A percentile compares a stretch with the other conserved stretches of the same genome.
Conservation (phyloP, 2,329 filamentous ascomycete species). For the Aspergillus candidus region DNA sequence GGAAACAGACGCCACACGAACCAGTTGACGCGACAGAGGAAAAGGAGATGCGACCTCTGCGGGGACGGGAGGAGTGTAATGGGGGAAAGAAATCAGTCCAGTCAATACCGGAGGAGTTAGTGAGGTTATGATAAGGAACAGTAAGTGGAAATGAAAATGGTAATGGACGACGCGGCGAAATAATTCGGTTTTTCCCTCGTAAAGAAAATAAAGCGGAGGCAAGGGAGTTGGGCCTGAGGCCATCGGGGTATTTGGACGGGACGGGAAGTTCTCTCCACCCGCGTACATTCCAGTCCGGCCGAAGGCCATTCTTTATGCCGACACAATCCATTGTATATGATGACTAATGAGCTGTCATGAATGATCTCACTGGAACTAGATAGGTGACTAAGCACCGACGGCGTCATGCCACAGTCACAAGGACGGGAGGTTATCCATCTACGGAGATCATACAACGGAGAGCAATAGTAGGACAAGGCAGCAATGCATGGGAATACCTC, state of each 20-base stretch:
- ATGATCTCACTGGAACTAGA: too few relatives aligned
- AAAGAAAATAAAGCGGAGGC: slow-evolving; percentile 18
- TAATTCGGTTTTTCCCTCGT: slow-evolving; percentile 19
- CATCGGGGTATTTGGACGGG: not conserved
- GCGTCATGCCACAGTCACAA: too few relatives aligned
- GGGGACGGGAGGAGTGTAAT: slow-evolving; percentile 13
- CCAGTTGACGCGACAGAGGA: slow-evolving; percentile 9
- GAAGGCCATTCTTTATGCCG: too few relatives aligned
- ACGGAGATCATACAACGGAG: too few relatives aligned
- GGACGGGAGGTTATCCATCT: too few relatives aligned
- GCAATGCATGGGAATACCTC: not conserved
- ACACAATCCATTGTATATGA: too few relatives aligned
- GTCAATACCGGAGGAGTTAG: not conserved
- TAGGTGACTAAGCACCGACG: too few relatives aligned
- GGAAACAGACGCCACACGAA: slow-evolving; percentile 7
- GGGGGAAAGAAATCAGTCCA: not conserved
- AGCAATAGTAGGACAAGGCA: too few relatives aligned
- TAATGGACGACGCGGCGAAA: slow-evolving; percentile 21
- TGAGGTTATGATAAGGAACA: not conserved
- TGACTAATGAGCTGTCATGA: too few relatives aligned
- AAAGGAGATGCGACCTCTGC: slow-evolving; percentile 12
- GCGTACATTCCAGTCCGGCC: slow-evolving; percentile 12
- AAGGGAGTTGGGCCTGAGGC: slow-evolving; percentile 18
- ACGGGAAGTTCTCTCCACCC: not conserved
- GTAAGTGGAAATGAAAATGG: slow-evolving; percentile 1